Percentiles rank a stretch among this genome's conserved stretches.
phyloP scores from a whole-genome alignment of 1,284 basidiomycete species.

The Puccinia triticina region DNA sequence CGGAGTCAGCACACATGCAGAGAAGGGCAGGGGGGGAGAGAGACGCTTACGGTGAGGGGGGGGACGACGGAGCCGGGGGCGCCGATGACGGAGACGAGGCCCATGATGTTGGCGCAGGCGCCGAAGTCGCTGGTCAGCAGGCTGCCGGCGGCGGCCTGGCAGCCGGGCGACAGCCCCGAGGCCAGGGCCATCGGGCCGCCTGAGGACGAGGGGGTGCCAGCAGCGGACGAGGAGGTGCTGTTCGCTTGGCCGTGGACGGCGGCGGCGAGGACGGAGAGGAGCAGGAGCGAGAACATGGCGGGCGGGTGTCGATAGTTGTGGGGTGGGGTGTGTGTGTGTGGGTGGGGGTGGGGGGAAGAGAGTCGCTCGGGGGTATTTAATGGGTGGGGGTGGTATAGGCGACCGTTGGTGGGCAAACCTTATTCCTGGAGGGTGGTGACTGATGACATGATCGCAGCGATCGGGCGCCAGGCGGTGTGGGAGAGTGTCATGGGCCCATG shows the following conservation, averaged over 20 bases:
- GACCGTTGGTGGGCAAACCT: too few species aligned
- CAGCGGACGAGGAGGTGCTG: not conserved
- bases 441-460: too few species aligned
- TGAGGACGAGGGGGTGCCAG: not conserved
- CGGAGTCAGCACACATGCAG: not conserved
- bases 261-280: not conserved
- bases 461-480: too few species aligned
- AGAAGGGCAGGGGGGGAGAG: too few species aligned
- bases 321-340: too few species aligned
- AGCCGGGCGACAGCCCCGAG: conserved; percentile 19
- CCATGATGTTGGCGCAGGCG: conserved; percentile 41
- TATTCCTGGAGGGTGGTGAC: too few species aligned
- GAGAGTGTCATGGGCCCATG: too few species aligned
- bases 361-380: too few species aligned
- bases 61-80: conserved; percentile 16
- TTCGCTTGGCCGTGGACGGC: not conserved
- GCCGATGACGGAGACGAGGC: conserved; percentile 30
- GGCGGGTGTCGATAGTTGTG: not conserved
- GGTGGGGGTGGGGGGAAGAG: too few species aligned
- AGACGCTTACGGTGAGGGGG: conserved; percentile 21
- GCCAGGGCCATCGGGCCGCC: not conserved
- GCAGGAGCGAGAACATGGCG: not conserved
- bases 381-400: too few species aligned
- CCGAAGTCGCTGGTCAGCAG: conserved; percentile 37
- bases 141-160: conserved; percentile 26